A percentile compares a stretch with the other conserved stretches of the same genome.
Evolutionary conservation across 495 filamentous ascomycete species (phyloP).

Genomic region (Podospora conica): DNA sequence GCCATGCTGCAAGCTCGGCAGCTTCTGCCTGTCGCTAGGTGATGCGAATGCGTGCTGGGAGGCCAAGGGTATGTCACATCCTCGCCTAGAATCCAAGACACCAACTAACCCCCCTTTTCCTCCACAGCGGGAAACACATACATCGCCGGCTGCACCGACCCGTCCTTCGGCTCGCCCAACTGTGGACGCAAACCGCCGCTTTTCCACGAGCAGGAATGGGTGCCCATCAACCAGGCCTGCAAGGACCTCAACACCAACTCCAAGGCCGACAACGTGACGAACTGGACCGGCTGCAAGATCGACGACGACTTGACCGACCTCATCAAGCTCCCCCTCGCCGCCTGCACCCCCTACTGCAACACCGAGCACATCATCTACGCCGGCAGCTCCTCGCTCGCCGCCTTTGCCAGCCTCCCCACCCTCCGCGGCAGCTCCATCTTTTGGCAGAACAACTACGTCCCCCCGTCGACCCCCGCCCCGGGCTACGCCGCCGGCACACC

Average conservation of each 20-base stretch:
- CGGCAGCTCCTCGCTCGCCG: slow-evolving; percentile 14
- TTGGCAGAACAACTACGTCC: slow-evolving; percentile 16
- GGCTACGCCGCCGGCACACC: slow-evolving; percentile 15
- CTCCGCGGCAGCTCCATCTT: slow-evolving; percentile 18
- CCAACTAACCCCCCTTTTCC: neutral
- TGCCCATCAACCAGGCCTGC: slow-evolving; percentile 22
- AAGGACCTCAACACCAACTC: slow-evolving; percentile 13
- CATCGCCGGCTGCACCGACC: slow-evolving; percentile 21
- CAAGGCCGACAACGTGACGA: neutral
- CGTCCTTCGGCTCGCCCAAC: slow-evolving; percentile 17
- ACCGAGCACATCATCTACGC: slow-evolving; percentile 13
- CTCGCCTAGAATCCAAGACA: neutral
- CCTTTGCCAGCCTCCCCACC: slow-evolving; percentile 15
- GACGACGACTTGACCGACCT: slow-evolving; percentile 14
- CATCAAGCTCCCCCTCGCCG: slow-evolving; percentile 16
- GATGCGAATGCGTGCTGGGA: slow-evolving; percentile 20
- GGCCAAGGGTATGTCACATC: slow-evolving; percentile 8
- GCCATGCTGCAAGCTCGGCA: slow-evolving; percentile 18
- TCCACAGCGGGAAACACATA: slow-evolving; percentile 18
- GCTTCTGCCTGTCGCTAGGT: slow-evolving; percentile 15
- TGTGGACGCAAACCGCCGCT: slow-evolving; percentile 13
- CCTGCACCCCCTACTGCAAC: slow-evolving; percentile 19
- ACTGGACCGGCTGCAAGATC: slow-evolving; percentile 19
- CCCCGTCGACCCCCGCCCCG: slow-evolving; percentile 9
- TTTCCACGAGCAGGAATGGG: slow-evolving; percentile 21